Conservation (phyloP, 768 basidiomycete species). For the Coprinopsis strossmayeri region DNA sequence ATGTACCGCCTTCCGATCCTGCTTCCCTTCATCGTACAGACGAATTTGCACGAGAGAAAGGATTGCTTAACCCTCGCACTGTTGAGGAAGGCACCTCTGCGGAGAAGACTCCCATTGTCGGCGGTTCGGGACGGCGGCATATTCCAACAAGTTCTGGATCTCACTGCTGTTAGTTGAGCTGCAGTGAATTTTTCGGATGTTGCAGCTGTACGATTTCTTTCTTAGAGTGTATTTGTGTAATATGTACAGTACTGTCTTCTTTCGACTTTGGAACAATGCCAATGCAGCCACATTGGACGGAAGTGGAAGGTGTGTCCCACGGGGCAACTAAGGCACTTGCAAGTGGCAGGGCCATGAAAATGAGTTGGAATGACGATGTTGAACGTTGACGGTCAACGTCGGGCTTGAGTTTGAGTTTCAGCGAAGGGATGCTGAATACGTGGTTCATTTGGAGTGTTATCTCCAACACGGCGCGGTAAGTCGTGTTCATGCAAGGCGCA, state of each 20-base stretch:
- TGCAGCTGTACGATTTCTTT: no score
- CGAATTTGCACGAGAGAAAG: conserved; percentile 85
- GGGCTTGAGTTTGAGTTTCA: background rate
- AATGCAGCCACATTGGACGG: background rate
- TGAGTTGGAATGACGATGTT: conserved; percentile 1
- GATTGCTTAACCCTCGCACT: conserved; percentile 61
- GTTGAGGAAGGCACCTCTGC: conserved; percentile 16
- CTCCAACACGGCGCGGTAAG: conserved; percentile 55
- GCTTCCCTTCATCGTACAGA: conserved; percentile 60
- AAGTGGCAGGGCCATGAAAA: background rate
- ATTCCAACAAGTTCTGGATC: conserved; percentile 1
- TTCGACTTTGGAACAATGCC: background rate
- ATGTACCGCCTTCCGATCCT: conserved; percentile 82
- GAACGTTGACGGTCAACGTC: conserved; percentile 1
- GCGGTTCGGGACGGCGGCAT: conserved; percentile 14
- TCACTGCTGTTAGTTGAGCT: conserved; percentile 10
- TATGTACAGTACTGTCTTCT: background rate
- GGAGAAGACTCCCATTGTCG: conserved; percentile 8
- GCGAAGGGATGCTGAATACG: conserved; percentile 37
- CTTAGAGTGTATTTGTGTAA: background rate
- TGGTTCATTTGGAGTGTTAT: conserved; percentile 63
- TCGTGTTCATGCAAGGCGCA: background rate
- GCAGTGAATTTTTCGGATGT: no score
- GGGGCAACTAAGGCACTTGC: background rate
- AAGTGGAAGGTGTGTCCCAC: conserved; percentile 1